Percentiles rank a stretch among this genome's conserved stretches.
phyloP scores from a whole-genome alignment of 805 yeast species.

The Wickerhamiella alocasiicola region DNA sequence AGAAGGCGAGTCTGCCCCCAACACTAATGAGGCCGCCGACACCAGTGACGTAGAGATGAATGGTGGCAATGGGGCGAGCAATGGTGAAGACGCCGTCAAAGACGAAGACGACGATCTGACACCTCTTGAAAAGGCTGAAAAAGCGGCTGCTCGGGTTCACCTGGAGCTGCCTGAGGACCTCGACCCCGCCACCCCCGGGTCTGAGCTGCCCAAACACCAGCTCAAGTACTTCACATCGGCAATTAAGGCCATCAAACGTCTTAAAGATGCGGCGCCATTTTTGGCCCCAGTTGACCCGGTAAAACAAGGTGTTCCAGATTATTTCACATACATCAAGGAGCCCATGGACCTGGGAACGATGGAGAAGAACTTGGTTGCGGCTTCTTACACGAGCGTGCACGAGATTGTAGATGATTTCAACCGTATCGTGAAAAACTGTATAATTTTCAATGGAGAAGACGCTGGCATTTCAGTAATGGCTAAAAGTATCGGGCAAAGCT shows the following conservation, averaged over 20 bases:
- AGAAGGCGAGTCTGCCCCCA: not conserved
- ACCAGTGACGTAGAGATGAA: not conserved
- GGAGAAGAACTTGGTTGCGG: conserved; percentile 59
- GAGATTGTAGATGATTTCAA: conserved; percentile 68
- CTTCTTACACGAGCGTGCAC: conserved; percentile 60
- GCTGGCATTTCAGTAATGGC: conserved; percentile 87
- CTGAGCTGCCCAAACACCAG: conserved; percentile 48
- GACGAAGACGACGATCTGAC: conserved; percentile 9
- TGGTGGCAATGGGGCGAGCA: not conserved
- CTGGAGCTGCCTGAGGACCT: conserved; percentile 21
- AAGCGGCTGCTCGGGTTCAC: conserved; percentile 19
- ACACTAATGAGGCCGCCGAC: not conserved
- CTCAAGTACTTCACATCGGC: conserved; percentile 64
- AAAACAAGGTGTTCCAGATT: conserved; percentile 79
- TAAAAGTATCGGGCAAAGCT: conserved; percentile 75
- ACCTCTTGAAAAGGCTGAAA: conserved; percentile 19
- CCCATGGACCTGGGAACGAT: conserved; percentile 94
- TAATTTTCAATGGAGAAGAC: conserved; percentile 70
- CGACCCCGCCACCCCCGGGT: conserved; percentile 19
- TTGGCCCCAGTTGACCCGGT: conserved; percentile 80
- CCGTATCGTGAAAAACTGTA: conserved; percentile 73
- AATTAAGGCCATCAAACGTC: conserved; percentile 73
- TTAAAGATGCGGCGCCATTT: conserved; percentile 89
- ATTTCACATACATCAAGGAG: conserved; percentile 64
- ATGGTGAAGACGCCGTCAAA: not conserved